Evolutionary conservation across 73 alveolate species (phyloP), one percentile per base, ranked within the genome.

Genomic region (Stentor roeselii): DNA sequence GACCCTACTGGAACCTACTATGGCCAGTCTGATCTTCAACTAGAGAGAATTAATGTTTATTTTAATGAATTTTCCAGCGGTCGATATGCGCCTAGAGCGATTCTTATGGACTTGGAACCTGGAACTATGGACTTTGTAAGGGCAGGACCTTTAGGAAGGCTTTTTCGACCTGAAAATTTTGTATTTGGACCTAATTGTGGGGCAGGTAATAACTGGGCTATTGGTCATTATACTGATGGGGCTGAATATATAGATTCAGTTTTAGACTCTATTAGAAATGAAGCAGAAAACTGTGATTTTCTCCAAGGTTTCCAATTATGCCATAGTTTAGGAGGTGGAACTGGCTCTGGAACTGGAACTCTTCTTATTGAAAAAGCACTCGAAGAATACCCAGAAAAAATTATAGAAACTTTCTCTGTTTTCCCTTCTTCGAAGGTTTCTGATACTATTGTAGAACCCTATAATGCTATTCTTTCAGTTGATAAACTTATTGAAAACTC

Each of bases 281-380:
- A 88, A 82, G 96, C 88, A 42, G 99, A 96, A 78, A 88, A 77
- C 34, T 93, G 99, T 67, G 99, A 96, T 85, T 85, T 92, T 39
- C 92, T 95, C 2, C 93, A 93, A 87, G 98, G 99, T 38, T 93
- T 95, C 89, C 85, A 90, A 82, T 86, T 95, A 59, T 60, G 91
- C 41, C 99, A 94, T 83, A 89, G 97, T n/a, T 86, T 95, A 11
- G 99, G 99, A 38, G 99, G 99, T 58, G 99, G 99, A 2, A 93
- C 98, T 34, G 99, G 99, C 0, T 90, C 97, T 58, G 99, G 99
- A 2, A 83, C 95, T 4, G 99, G 99, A n/a, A 78, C 95, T 42
- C 85, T 82, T 84, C 86, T 95, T 37, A 85, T 92, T 30, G 88
- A 90, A 78, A 84, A 89, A 60, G 74, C 95, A 60, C 93, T 95